Base-by-base conservation (phyloP, 176 grass and related monocot species). In the Luzula sylvatica region DNA sequence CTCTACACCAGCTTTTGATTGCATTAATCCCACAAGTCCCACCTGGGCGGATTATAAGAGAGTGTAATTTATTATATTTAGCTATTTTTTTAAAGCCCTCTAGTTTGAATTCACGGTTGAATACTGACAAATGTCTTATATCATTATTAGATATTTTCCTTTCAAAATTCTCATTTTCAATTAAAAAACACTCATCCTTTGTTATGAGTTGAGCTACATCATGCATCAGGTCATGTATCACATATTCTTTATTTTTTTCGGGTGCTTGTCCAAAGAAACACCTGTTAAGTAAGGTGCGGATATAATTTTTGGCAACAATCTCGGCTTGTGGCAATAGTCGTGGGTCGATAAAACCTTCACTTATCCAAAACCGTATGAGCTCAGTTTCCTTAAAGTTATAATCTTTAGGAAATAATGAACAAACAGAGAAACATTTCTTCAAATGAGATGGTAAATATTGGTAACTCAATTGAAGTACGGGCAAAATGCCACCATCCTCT, bases 161-260 rank as follows among this genome's bases (percentile, higher is more conserved):
- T 39, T 5, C 12, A 42, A 7, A 42, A 5, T 42, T 8, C 17
- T 15, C 35, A 59, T 59, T 59, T 14, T 42, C 30, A 9, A 59
- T 9, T 20, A 15, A 40, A 42, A 57, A 62, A 16, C 45, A 59
- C 0, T 82, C 72, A 2, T 30, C 12, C 1, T 56, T 30, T 19
- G 61, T 72, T 3, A 82, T 63, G 13, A 17, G 47, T 5, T 55
- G 72, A 3, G 52, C 32, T 38, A 76, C 40, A 14, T 82, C 79
- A 46, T 76, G 72, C 3, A 82, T 39, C 61, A 76, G 38, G 21
- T 72, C 79, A 72, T 76, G 57, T 0, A 82, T 72, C 17, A 70
- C 14, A 45, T 62, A 82, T n/a, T 0, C 1, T 47, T 11, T 2
- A 12, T 0, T 1, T 2, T 3, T 12, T 0, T 9, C 16, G 8